Base-by-base conservation (phyloP, 768 basidiomycete genomes). In the Suillus americanus region DNA sequence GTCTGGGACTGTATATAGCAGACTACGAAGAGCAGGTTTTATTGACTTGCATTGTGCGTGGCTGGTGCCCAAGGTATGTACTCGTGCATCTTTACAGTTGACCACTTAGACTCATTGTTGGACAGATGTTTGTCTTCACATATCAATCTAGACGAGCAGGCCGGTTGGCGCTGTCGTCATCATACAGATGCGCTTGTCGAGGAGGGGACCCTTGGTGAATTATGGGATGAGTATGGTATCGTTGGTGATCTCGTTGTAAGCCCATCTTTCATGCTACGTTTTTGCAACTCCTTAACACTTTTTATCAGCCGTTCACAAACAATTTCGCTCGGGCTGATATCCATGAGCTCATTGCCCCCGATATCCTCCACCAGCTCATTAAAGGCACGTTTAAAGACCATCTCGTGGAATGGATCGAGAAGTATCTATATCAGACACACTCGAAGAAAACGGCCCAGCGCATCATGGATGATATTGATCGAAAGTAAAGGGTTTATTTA, bases 341-440 rank as follows among this genome's bases (percentile, higher is more conserved):
- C 51, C 81, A 78, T 66, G 0, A 23, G 0, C 73, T 64, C 20
- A 45, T 33, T 6, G 6, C 33, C 33, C 6, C 78, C 12, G 72
- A 82, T 70, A 41, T 83, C 10, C 76, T 84, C 4, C 83, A 86
- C 64, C 81, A 84, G 67, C 67, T 85, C 0, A 76, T 83, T 67
- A 80, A 85, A 64, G 83, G 83, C 0, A 56, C 81, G 0, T 80
- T 83, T 72, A 80, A 81, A 57, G 77, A 82, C 54, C 82, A 83
- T 59, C 60, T 81, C 2, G 71, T 78, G 0, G 71, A 65, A 2
- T 83, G 82, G 81, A 71, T 77, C 0, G 55, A 62, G 1, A 65
- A 75, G 7, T 81, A 79, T 61, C 61, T 83, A 2, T 12, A 56
- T 1, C 2, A 61, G 0, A 43, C 33, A 2, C 63, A 78, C 65